phyloP scores from a whole-genome alignment of 345 rosid species.

The Syzygium oleosum region DNA sequence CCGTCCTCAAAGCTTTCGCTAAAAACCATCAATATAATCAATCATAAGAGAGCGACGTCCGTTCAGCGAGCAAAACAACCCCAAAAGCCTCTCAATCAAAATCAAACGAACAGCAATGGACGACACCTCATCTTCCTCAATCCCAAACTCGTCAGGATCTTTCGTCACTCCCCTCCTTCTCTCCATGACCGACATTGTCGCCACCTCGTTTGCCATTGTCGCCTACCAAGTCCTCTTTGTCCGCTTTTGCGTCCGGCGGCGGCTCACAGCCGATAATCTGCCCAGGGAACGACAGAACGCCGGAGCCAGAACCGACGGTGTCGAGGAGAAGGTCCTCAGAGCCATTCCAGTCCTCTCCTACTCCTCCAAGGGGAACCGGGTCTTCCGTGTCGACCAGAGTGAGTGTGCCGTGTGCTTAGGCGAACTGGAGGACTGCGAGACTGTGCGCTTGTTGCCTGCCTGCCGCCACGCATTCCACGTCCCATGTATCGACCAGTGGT shows the following conservation, averaged over 20 bases:
- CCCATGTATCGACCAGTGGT: conserved; percentile 65
- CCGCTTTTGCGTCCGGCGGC: conserved; percentile 11
- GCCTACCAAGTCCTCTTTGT: conserved; percentile 26
- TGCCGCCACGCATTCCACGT: conserved; percentile 73
- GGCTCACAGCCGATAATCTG: neutral
- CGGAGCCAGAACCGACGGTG: conserved; percentile 3
- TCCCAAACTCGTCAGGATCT: neutral
- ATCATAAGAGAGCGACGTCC: neutral
- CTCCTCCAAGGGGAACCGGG: neutral
- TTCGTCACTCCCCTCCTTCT: conserved; percentile 27
- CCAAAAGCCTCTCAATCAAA: neutral
- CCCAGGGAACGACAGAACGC: neutral
- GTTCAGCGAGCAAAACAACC: neutral
- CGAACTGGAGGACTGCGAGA: conserved; percentile 37
- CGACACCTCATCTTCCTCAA: neutral
- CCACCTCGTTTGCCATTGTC: conserved; percentile 8
- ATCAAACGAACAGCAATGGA: conserved; percentile 9
- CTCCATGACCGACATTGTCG: conserved; percentile 22
- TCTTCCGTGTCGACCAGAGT: conserved; percentile 5
- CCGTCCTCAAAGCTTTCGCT: neutral
- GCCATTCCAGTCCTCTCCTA: conserved; percentile 27
- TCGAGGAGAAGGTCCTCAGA: conserved; percentile 22
- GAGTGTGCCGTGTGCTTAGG: conserved; percentile 53
- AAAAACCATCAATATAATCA: neutral
- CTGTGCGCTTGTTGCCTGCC: conserved; percentile 49